Evolutionary conservation across 1,284 basidiomycete genomes (phyloP), one percentile per base, ranked within the genome.

Genomic region (Moesziomyces sp.): DNA sequence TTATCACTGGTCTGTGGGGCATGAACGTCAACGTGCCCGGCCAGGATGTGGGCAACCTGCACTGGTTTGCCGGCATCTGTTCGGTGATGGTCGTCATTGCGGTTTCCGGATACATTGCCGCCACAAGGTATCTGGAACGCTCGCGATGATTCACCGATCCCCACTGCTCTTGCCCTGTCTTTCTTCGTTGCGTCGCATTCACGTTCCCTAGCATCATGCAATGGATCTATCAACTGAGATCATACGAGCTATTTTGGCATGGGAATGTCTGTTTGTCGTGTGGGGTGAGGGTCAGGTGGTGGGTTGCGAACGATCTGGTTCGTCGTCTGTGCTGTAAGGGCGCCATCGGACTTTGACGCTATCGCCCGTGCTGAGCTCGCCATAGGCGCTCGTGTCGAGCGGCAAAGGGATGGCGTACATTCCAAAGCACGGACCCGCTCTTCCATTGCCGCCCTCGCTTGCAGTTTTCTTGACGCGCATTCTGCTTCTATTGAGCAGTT

Each of bases 1-100:
- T 84, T 13, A 83, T 84, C 42, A 84, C 82, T 6, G 82, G 82
- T 65, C 60, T 84, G 26, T 84, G 81, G 81, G 82, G 82, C 18
- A 83, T 84, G 82, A 83, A 83, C 56, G 82, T 84, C 43, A 71
- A 83, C 42, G 82, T 84, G 13, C 82, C 82, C 4, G 82, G 82
- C 4, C 75, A 84, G 46, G 72, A 71, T 21, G 70, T 80, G 38
- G 62, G 68, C 18, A 83, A 79, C 51, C 38, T 83, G 40, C 55
- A 73, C 35, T 83, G 82, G 82, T 84, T 84, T 53, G 79, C 74
- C 11, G 75, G 81, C 8, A 81, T 84, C 47, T 73, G 74, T 43
- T 67, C 75, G 16, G 72, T 81, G 1, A 82, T 83, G 76, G 77
- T 82, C 30, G 72, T 79, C 26, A 73, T 83, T 47, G 82, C 81